Evolutionary conservation across 2,329 filamentous ascomycete genomes (phyloP).

Genomic region (Verticillium alfalfae): DNA sequence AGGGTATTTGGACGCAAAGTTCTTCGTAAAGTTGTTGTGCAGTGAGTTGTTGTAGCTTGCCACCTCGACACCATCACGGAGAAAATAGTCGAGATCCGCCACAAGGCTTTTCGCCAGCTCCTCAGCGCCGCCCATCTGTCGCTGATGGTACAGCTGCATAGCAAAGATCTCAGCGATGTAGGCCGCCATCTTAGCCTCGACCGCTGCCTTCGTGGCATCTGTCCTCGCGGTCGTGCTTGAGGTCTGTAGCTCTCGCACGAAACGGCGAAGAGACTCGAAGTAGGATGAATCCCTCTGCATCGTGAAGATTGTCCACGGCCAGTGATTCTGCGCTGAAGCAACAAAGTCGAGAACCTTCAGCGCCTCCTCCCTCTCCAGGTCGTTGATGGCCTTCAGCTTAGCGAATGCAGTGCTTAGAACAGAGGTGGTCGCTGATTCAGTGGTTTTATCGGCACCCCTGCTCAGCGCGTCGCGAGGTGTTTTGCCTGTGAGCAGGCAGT

Average conservation of each 20-base stretch:
- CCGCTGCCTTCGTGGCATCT: conserved; percentile 50
- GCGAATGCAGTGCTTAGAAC: conserved; percentile 71
- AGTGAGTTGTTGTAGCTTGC: conserved; percentile 81
- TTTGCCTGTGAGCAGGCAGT: conserved; percentile 83
- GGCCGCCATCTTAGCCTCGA: conserved; percentile 68
- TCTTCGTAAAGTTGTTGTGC: conserved; percentile 78
- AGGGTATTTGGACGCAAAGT: conserved; percentile 74
- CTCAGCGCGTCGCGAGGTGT: conserved; percentile 73
- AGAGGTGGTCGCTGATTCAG: conserved; percentile 48
- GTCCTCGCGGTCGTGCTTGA: conserved; percentile 47
- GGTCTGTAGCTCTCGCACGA: conserved; percentile 55
- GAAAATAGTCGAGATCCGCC: conserved; percentile 71
- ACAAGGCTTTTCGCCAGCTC: conserved; percentile 66
- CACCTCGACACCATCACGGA: conserved; percentile 72
- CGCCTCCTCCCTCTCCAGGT: conserved; percentile 59
- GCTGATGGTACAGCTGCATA: conserved; percentile 82
- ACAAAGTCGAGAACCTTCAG: conserved; percentile 82
- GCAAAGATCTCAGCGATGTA: conserved; percentile 83
- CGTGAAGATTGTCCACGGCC: conserved; percentile 88
- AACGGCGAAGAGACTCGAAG: conserved; percentile 65
- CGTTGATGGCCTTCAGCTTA: conserved; percentile 59
- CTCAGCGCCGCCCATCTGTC: conserved; percentile 64
- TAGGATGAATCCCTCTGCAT: conserved; percentile 70
- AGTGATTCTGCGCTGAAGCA: conserved; percentile 83
- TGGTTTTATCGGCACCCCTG: conserved; percentile 40